A percentile compares a stretch with the other conserved stretches of the same genome.
These are phyloP conservation scores for Leptodermis oblonga DNA, from an alignment of 257 asterid genomes.

Conservation along the genomic window DNA sequence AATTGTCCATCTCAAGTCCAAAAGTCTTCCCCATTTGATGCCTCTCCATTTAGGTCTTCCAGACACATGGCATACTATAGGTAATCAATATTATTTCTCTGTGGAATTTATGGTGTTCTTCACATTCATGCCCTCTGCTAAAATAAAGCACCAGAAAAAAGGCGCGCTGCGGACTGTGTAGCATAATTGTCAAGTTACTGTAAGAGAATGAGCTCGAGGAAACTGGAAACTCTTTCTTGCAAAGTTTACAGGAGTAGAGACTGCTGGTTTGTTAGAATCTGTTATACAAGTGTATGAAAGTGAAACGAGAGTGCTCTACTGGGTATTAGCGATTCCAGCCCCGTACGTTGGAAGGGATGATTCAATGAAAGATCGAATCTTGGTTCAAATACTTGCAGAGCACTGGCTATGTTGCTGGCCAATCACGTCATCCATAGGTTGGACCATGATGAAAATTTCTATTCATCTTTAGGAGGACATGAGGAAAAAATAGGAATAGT, in stretches of 20 bases:
- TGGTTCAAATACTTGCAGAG: neutral
- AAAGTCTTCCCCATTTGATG: constrained; percentile 60
- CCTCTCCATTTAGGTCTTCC: constrained; percentile 74
- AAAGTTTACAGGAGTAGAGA: neutral
- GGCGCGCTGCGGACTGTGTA: neutral
- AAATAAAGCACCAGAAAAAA: neutral
- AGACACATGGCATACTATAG: constrained; percentile 94
- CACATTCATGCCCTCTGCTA: neutral
- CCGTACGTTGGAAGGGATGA: neutral
- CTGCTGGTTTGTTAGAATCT: neutral
- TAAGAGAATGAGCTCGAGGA: neutral
- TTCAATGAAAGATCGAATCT: neutral
- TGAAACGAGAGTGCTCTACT: neutral
- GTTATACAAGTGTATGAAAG: neutral
- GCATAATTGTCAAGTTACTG: neutral
- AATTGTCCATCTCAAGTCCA: constrained; percentile 29
- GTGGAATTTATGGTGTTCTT: neutral
- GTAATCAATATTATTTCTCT: constrained; percentile 26
- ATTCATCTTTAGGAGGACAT: no score
- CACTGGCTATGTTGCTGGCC: neutral
- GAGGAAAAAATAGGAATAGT: neutral
- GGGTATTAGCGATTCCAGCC: neutral
- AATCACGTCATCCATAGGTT: neutral
- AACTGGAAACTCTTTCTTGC: neutral
- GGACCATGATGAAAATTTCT: no score